Conservation (phyloP, 2,329 filamentous ascomycete species). For the Diaporthe longicolla region DNA sequence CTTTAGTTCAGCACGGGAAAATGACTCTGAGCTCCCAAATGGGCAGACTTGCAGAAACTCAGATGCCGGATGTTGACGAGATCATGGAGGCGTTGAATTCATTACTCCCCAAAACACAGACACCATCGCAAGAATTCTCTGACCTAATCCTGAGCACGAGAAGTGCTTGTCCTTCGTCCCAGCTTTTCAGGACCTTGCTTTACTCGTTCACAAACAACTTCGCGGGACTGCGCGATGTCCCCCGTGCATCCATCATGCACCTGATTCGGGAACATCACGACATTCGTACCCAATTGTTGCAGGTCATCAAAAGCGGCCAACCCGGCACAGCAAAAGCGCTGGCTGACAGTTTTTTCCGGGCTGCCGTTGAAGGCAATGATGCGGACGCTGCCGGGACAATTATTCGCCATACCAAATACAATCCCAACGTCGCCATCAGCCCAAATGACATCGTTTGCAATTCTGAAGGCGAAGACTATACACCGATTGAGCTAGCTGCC, state of each 20-base stretch:
- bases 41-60: fast-evolving
- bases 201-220: slow-evolving; percentile 7
- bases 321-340: background rate
- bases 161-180: background rate
- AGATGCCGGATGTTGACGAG: background rate
- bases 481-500: background rate
- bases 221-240: background rate
- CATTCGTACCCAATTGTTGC: background rate
- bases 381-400: background rate
- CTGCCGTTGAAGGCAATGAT: background rate
- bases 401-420: background rate
- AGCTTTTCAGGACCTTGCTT: background rate
- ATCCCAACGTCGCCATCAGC: background rate
- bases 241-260: background rate
- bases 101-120: background rate
- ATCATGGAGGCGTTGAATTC: background rate
- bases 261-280: background rate
- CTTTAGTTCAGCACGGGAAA: background rate
- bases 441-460: background rate
- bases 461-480: background rate
- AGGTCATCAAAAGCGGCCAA: background rate
- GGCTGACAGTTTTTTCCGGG: background rate
- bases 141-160: background rate
- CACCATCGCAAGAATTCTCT: background rate
- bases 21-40: fast-evolving